These are phyloP conservation scores for Pascua sp. DNA, from an alignment of 1,284 basidiomycete species.

Conservation along the genomic window DNA sequence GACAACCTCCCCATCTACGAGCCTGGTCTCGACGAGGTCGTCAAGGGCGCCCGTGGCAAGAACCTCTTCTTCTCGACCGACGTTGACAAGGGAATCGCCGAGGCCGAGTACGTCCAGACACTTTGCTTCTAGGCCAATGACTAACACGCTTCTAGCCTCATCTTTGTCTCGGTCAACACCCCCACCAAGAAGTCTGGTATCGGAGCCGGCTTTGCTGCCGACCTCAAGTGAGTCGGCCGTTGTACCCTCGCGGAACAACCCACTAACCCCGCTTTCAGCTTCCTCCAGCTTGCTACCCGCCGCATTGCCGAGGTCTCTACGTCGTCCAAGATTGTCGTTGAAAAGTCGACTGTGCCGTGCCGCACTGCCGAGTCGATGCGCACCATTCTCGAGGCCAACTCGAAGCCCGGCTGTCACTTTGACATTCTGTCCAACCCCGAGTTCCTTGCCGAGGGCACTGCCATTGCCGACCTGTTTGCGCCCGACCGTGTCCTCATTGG, in stretches of 20 bases:
- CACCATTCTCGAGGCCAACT: constrained; percentile 97
- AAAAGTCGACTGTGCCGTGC: constrained; percentile 98
- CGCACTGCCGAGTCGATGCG: constrained; percentile 97
- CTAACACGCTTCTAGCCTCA: constrained; percentile 43
- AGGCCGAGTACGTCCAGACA: constrained; percentile 71
- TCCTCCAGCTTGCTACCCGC: constrained; percentile 92
- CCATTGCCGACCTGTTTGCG: constrained; percentile 77
- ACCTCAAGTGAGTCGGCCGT: constrained; percentile 72
- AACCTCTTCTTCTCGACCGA: constrained; percentile 98
- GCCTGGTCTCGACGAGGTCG: constrained; percentile 91
- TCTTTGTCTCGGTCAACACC: constrained; percentile 71
- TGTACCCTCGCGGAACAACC: neutral
- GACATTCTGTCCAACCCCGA: constrained; percentile 98
- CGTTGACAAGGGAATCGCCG: constrained; percentile 85
- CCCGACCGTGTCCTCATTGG: constrained; percentile 98
- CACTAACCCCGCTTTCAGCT: constrained; percentile 56
- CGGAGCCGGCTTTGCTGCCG: constrained; percentile 94
- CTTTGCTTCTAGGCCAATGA: too few species aligned
- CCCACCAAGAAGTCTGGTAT: constrained; percentile 98
- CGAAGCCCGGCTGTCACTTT: constrained; percentile 82
- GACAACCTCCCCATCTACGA: constrained; percentile 74
- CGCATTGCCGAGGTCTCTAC: constrained; percentile 88
- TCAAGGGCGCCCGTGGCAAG: constrained; percentile 78
- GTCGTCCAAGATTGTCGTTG: constrained; percentile 95
- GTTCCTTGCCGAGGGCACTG: constrained; percentile 97